Base-by-base conservation (phyloP, 2,329 filamentous ascomycete genomes). In the Cercospora zeae-maydis region DNA sequence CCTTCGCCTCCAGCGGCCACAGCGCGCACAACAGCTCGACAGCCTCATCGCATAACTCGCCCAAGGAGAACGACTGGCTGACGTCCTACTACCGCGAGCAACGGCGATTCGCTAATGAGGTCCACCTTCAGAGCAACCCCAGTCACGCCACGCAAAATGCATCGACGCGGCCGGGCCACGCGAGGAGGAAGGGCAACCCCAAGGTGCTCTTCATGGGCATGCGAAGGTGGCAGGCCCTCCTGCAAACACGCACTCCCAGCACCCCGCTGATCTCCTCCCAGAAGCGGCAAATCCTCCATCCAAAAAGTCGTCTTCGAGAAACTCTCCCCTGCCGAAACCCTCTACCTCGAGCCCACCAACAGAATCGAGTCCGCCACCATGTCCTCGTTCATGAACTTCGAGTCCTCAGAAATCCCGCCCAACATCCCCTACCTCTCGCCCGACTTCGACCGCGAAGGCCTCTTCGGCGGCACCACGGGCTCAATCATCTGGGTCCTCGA, bases 261-360 rank as follows among this genome's bases (percentile, higher is more conserved):
- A 27, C 49, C 0, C 14, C 27, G 27, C 49, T 33, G 51, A n/a
- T n/a, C 30, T 16, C 39, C 27, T 27, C 30, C 27, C 69, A 99
- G 95, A 80, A 97, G 93, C 74, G 95, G 95, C 64, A 99, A 99
- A 76, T 98, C 95, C 0, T 99, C 95, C 5, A 98, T 99, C 75
- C 95, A 93, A 27, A 98, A 92, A 73, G 96, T 99, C 53, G 93
- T 99, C n/a, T 98, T 99, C 73, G 93, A 98, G 78, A 99, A 99
- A 76, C 88, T 98, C 74, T 92, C 93, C 2, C 93, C 95, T 1
- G 96, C 91, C 70, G 96, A 99, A 79, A 98, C 95, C 0, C 80
- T 99, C 14, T 99, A 96, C 72, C 84, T 99, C 16, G 95, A 98
- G 76, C 96, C 95, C 0, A 99, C 95, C 3, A 93, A 92, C 9